These are phyloP conservation scores for Flaveria floridana DNA, from an alignment of 140 eudicot species.

Conservation along the genomic window DNA sequence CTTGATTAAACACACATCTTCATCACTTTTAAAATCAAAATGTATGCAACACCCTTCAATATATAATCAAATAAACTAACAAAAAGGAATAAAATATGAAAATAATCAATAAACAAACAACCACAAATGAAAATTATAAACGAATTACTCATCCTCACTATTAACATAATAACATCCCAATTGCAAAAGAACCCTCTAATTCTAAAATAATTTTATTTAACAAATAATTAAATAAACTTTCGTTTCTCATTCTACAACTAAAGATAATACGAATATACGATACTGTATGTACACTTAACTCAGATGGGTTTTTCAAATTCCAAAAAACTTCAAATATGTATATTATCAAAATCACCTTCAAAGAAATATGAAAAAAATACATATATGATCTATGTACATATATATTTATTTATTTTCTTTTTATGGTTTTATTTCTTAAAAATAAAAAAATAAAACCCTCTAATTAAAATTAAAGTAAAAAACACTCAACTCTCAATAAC, in stretches of 20 bases:
- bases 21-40: background rate
- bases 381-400: constrained; percentile 25
- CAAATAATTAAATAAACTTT: no score
- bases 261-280: background rate
- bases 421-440: constrained; percentile 10
- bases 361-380: background rate
- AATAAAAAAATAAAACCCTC: constrained; percentile 31
- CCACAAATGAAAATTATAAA: no score
- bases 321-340: background rate
- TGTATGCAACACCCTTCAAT: no score
- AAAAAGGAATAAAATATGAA: no score
- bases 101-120: no score
- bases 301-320: background rate
- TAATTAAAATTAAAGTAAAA: background rate
- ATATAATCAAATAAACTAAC: no score
- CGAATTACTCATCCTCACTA: no score
- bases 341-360: background rate
- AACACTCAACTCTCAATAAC: constrained; percentile 32
- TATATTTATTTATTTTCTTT: background rate
- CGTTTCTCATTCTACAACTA: background rate
- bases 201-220: no score
- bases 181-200: background rate
- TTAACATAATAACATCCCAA: no score
- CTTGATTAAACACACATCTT: background rate
- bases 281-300: background rate